phyloP scores from a whole-genome alignment of 139 green algal genomes.

The Chlorella sorokiniana region DNA sequence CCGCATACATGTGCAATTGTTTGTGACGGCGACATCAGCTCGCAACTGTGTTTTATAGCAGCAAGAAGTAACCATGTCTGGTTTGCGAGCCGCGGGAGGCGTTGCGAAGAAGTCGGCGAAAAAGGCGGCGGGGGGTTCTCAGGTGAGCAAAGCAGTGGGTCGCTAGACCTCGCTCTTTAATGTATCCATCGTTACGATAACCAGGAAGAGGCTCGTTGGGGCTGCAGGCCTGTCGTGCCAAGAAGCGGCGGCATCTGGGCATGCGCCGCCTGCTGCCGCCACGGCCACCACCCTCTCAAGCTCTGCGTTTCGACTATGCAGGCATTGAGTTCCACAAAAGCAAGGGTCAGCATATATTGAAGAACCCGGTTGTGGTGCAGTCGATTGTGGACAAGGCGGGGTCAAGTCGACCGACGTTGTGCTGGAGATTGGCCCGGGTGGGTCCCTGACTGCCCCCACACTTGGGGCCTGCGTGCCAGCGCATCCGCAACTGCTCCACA shows the following conservation, averaged over 20 bases:
- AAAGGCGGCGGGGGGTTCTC: slow-evolving; percentile 64
- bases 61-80: slow-evolving; percentile 43
- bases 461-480: not conserved
- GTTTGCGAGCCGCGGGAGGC: slow-evolving; percentile 75
- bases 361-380: slow-evolving; percentile 95
- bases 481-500: too few relatives aligned
- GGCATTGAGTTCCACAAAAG: slow-evolving; percentile 98
- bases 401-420: slow-evolving; percentile 97
- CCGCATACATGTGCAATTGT: too few relatives aligned
- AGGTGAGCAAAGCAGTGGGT: slow-evolving; percentile 39
- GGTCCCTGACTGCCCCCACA: not conserved
- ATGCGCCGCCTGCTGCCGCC: not conserved
- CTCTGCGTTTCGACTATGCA: slow-evolving; percentile 29
- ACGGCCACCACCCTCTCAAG: not conserved
- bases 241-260: not conserved
- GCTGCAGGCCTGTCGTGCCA: not conserved
- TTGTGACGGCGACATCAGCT: not conserved
- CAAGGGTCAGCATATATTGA: slow-evolving; percentile 99
- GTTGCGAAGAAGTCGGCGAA: slow-evolving; percentile 75
- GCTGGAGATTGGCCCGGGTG: slow-evolving; percentile 93
- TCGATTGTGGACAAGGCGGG: slow-evolving; percentile 96
- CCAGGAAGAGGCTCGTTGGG: not conserved
- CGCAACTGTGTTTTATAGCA: not conserved
- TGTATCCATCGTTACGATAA: not conserved
- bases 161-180: not conserved